Percentiles rank a stretch among this genome's conserved stretches.
Evolutionary conservation across 2,329 filamentous ascomycete genomes (phyloP).

Genomic region (Chaetomium sp.): DNA sequence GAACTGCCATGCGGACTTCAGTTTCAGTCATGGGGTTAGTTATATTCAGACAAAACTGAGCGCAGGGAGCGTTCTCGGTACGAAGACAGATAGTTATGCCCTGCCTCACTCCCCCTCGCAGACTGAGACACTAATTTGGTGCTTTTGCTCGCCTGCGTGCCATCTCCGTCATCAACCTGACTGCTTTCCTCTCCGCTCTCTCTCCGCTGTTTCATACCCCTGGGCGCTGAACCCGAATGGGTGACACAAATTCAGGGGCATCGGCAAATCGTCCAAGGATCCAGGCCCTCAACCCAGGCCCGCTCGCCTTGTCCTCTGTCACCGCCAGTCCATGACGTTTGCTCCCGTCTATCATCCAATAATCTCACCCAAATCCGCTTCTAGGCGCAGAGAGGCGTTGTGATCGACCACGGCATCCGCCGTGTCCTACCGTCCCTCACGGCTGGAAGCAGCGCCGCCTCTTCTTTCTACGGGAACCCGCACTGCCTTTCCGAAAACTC

Average conservation of each 20-base stretch:
- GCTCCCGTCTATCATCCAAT: constrained; percentile 20
- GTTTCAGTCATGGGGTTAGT: not conserved
- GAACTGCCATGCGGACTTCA: not conserved
- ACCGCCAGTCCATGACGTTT: constrained; percentile 13
- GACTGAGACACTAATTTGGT: not conserved
- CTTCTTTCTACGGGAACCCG: constrained; percentile 1
- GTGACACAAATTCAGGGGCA: constrained; percentile 22
- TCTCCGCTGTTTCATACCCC: not conserved
- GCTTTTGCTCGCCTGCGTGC: not conserved
- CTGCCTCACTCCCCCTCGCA: not conserved
- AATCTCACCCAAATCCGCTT: not conserved
- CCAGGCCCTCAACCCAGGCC: constrained; percentile 20
- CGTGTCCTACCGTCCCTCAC: constrained; percentile 13
- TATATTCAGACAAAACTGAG: not conserved
- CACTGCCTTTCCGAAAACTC: constrained; percentile 11
- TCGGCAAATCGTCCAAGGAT: constrained; percentile 16
- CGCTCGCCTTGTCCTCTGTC: constrained; percentile 5
- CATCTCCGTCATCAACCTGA: not conserved
- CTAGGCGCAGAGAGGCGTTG: constrained; percentile 21
- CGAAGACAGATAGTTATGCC: not conserved
- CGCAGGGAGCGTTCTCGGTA: not conserved
- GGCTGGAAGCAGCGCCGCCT: not conserved
- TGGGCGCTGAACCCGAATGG: constrained; percentile 1
- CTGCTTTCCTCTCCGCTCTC: constrained; percentile 5
- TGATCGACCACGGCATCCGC: constrained; percentile 20